Percentiles rank a stretch among this genome's conserved stretches.
Conservation (phyloP, 371 early-diverging fungal species). For the Polyrhizophydium stewartii region DNA sequence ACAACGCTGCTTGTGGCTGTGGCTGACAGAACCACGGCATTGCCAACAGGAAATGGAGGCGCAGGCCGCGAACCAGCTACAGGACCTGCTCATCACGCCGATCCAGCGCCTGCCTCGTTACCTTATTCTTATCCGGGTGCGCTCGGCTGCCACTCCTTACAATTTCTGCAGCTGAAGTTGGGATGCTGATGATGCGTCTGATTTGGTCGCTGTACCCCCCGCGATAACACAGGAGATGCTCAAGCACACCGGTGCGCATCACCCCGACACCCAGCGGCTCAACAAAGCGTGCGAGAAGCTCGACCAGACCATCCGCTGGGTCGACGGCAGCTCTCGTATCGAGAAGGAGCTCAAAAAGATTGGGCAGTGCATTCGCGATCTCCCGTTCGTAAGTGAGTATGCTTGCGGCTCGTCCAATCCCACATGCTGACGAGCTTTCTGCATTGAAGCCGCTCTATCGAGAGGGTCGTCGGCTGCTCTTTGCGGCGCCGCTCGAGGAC, state of each 20-base stretch:
- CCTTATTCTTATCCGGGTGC: slow-evolving; percentile 22
- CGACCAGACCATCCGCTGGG: not conserved
- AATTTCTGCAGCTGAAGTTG: no score
- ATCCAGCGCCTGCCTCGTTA: slow-evolving; percentile 19
- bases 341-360: not conserved
- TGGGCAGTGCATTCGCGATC: not conserved
- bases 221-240: not conserved
- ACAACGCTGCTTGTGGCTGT: not conserved
- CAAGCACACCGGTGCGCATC: not conserved
- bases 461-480: not conserved
- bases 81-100: slow-evolving; percentile 22
- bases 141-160: not conserved
- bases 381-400: not conserved
- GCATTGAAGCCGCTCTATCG: not conserved
- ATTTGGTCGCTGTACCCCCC: no score
- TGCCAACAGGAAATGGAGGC: not conserved
- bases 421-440: no score
- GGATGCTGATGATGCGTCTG: no score
- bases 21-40: not conserved
- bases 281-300: not conserved
- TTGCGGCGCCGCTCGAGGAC: not conserved
- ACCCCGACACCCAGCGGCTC: not conserved
- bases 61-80: slow-evolving; percentile 3
- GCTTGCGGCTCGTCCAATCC: no score
- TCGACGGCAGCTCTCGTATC: not conserved